Evolutionary conservation across 371 early-diverging fungal genomes (phyloP).

Genomic region (Syncephalastrum sp.): DNA sequence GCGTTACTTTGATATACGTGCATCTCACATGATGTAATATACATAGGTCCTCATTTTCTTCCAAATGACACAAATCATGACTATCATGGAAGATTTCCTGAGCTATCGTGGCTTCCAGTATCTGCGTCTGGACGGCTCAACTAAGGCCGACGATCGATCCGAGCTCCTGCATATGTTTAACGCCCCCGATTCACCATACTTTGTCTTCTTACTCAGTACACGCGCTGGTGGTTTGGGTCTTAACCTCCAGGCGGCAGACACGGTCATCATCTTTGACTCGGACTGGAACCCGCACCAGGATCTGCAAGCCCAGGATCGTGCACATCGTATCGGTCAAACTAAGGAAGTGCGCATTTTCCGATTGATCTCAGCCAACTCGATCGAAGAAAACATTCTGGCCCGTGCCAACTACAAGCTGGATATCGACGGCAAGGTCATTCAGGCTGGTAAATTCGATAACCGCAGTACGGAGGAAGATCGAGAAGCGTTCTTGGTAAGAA

Average conservation of each 20-base stretch:
- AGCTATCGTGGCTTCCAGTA: conserved; percentile 74
- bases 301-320: conserved; percentile 99
- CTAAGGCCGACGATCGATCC: conserved; percentile 91
- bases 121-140: conserved; percentile 95
- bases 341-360: conserved; percentile 98
- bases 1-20: not conserved
- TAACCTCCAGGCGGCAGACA: conserved; percentile 99
- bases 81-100: conserved; percentile 96
- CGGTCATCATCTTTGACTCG: conserved; percentile 99
- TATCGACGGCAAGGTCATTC: conserved; percentile 98
- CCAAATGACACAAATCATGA: conserved; percentile 99
- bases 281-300: conserved; percentile 99
- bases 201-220: conserved; percentile 97
- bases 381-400: conserved; percentile 97
- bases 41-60: conserved; percentile 91
- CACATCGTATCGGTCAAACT: conserved; percentile 99
- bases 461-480: conserved; percentile 93
- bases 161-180: conserved; percentile 84
- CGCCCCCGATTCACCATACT: conserved; percentile 76
- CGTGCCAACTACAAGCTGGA: conserved; percentile 95
- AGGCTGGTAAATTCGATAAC: conserved; percentile 98
- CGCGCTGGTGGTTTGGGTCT: conserved; percentile 99
- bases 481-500: conserved; percentile 71
- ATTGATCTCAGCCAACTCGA: conserved; percentile 90
- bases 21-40: not conserved